A percentile compares a stretch with the other conserved stretches of the same genome.
phyloP scores from a whole-genome alignment of 1,284 basidiomycete species.

The Moesziomyces sp. region DNA sequence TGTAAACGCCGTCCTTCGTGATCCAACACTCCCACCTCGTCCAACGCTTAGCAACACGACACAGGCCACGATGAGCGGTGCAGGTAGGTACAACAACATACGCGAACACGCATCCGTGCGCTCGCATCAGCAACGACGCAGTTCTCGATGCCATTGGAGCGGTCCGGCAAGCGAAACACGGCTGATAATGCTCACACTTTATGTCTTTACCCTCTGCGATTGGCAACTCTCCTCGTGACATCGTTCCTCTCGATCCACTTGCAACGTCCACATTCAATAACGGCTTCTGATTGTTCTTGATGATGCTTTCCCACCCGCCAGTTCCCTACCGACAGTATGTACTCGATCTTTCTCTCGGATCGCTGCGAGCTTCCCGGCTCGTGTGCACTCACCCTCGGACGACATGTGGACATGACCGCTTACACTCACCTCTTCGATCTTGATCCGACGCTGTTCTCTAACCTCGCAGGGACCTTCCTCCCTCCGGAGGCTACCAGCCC shows the following conservation, averaged over 20 bases:
- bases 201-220: too few relatives aligned
- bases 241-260: too few relatives aligned
- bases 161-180: neutral
- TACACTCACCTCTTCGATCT: too few relatives aligned
- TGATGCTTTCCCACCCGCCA: conserved; percentile 4
- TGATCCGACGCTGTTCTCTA: neutral
- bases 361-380: too few relatives aligned
- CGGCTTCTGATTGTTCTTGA: neutral
- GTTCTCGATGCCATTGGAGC: too few relatives aligned
- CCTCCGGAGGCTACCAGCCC: conserved; percentile 88
- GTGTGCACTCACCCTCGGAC: too few relatives aligned
- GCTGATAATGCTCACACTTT: conserved; percentile 5
- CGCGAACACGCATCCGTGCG: too few relatives aligned
- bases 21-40: conserved; percentile 14
- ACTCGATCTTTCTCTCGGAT: neutral
- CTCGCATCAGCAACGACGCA: too few relatives aligned
- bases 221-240: too few relatives aligned
- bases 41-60: conserved; percentile 16
- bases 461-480: conserved; percentile 87
- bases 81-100: conserved; percentile 16
- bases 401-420: too few relatives aligned
- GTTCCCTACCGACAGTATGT: conserved; percentile 54
- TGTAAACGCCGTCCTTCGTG: neutral
- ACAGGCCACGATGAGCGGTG: conserved; percentile 41
- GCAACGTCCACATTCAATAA: neutral